Base-by-base conservation (phyloP, 2,329 filamentous ascomycete genomes). In the Pseudonectria foliicola region DNA sequence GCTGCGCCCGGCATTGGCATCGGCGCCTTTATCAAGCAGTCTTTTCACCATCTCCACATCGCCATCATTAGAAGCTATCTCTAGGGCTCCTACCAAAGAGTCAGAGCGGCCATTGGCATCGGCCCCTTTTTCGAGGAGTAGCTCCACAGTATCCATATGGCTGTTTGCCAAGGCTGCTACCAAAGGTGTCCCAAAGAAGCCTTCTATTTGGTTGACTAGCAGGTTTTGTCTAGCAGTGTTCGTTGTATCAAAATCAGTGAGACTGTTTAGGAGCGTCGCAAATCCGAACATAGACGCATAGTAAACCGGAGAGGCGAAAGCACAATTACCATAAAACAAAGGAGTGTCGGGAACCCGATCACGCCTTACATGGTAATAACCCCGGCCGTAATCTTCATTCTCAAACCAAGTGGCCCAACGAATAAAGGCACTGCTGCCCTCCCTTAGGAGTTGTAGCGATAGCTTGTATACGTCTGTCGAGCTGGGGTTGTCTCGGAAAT, bases 231-330 rank as follows among this genome's bases (percentile, higher is more conserved):
- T 13, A 10, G 3, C 11, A 21, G 18, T 21, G 18, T 21, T 8
- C 5, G 18, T 8, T 5, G 5, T 15, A 10, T 29, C 34, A 13
- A 36, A 29, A 23, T 8, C 5, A 8, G 8, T 21, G 5, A 35
- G 34, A 13, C n/a, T 26, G 8, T 18, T 5, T n/a, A 33, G 12
- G 4, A 33, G 25, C n/a, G 12, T 6, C 12, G 33, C 25, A 13
- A 39, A 29, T 12, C 37, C 37, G 13, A 39, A 26, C 10, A 24
- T 10, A 15, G 36, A 31, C 11, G 30, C 30, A 27, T 25, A 31
- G 31, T 31, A 38, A 3, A 39, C 13, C 3, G 4, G 33, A 5
- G 27, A 24, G n/a, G 15, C 15, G 26, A 16, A n/a, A n/a, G n/a
- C n/a, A n/a, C n/a, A n/a, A n/a, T n/a, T n/a, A n/a, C n/a, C n/a